Conservation (phyloP, 371 early-diverging fungal genomes). For the Chytridium lagenaria region DNA sequence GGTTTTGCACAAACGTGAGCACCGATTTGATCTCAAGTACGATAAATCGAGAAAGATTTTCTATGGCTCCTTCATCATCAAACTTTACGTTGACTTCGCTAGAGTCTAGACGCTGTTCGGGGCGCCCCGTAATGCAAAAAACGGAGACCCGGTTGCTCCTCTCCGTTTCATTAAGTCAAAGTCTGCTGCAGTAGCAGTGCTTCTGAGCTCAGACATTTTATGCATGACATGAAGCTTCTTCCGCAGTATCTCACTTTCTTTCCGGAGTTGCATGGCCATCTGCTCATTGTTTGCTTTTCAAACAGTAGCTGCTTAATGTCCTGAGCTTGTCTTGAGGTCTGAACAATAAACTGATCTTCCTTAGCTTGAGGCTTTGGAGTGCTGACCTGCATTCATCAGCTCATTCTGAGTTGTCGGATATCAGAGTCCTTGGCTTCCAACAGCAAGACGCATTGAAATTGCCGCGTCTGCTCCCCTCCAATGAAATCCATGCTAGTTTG, state of each 20-base stretch:
- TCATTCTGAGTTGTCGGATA: neutral
- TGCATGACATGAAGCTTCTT: constrained; percentile 18
- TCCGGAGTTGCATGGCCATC: neutral
- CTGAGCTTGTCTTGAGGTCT: neutral
- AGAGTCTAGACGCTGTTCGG: neutral
- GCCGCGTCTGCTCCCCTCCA: constrained; percentile 12
- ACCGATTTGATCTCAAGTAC: neutral
- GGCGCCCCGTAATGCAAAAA: neutral
- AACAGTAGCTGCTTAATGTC: neutral
- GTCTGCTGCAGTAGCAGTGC: neutral
- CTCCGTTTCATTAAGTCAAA: neutral
- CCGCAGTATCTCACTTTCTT: constrained; percentile 4
- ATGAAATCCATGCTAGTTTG: neutral
- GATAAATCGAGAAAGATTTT: neutral
- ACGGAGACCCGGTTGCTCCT: neutral
- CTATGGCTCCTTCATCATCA: neutral
- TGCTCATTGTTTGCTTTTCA: neutral
- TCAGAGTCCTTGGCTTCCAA: constrained; percentile 10
- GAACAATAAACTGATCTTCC: neutral
- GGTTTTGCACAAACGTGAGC: neutral
- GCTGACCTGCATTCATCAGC: neutral
- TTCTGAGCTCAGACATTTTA: neutral
- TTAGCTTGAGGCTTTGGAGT: neutral
- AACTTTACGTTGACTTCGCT: neutral
- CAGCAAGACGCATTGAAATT: neutral